Base-by-base conservation (phyloP, 129 eudicot species). In the Oenanthe sinensis region DNA sequence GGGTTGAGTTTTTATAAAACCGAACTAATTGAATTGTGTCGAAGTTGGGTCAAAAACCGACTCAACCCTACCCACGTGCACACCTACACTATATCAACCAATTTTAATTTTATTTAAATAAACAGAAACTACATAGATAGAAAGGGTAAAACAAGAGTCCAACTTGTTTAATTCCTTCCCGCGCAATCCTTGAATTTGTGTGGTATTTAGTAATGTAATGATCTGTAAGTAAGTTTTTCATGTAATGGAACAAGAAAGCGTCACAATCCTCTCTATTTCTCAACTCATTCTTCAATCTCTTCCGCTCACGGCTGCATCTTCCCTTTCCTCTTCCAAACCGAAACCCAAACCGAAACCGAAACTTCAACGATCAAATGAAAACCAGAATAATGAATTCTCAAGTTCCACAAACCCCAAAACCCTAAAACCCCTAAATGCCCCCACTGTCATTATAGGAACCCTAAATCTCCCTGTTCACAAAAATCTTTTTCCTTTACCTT, bases 251-350 rank as follows among this genome's bases (percentile, higher is more conserved):
- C 86, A 84, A 73, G 82, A 81, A 49, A 37, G 75, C 14, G 48
- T 52, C 4, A 80, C 73, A n/a, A 74, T 82, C 26, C 54, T 80
- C 26, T 74, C 87, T 8, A 39, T 89, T 77, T 75, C 97, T 77
- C 91, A 88, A n/a, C 88, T 93, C 52, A 84, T 93, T 83, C 86
- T 70, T 40, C 89, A 86, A 20, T 55, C 47, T 69, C 95, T 78
- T 8, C 92, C 93, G 8, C 14, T 86, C 86, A 67, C 93, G 85
- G 96, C 83, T 85, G 87, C 97, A 14, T 76, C 86, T 16, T 82
- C 83, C 42, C 86, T 91, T 79, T 52, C 82, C 44, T 71, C 42
- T 72, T 78, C 81, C 5, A 19, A 65, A 79, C 4, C 24, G 4
- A 75, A 70, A 28, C 75, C 49, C 20, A 42, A 50, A 7, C 37